Evolutionary conservation across 148 eudicot genomes (phyloP), one percentile per base, ranked within the genome.

Genomic region (Diospyros kaki): DNA sequence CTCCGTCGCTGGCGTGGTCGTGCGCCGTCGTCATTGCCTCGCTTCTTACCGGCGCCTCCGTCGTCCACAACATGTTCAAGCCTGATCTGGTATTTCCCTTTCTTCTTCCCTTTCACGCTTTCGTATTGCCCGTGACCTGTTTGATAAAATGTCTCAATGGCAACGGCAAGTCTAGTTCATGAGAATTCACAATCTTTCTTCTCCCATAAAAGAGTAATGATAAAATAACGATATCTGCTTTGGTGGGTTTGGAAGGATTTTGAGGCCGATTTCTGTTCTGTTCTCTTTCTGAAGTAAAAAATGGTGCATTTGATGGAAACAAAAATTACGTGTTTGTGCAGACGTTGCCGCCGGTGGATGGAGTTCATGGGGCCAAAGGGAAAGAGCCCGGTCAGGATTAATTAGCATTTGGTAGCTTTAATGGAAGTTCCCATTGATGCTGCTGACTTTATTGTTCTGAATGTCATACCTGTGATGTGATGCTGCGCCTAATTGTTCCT

Each of bases 1-100:
- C 98, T 6, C 98, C 98, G 79, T 93, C 96, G 62, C 45, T 93
- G 82, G 96, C 80, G 1, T 82, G 87, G 92, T 93, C 98, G 13
- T 66, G 78, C 66, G 87, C 74, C 54, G 94, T 93, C 73, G 98
- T 91, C 51, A 83, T 91, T 1, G 79, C 74, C 17, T 89, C 94
- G 13, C 92, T 91, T 13, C 90, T 91, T 48, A 83, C 88, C 72
- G 97, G 97, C 3, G 98, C 98, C 54, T 94, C 98, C 73, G 52
- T 94, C 59, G 94, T 94, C 56, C 98, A 94, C 84, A 94, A 93
- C 76, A 73, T 91, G 77, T 91, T 77, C 74, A 93, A 93, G 80
- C 98, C 97, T 52, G 83, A 89, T 66, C 76, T 92, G 83, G 97
- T 92, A 76, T 17, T 3, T 45, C 11, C 15, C 40, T 48, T 64